Conservation (phyloP, 805 yeast species). For the Tetrapisispora taiwanensis region DNA sequence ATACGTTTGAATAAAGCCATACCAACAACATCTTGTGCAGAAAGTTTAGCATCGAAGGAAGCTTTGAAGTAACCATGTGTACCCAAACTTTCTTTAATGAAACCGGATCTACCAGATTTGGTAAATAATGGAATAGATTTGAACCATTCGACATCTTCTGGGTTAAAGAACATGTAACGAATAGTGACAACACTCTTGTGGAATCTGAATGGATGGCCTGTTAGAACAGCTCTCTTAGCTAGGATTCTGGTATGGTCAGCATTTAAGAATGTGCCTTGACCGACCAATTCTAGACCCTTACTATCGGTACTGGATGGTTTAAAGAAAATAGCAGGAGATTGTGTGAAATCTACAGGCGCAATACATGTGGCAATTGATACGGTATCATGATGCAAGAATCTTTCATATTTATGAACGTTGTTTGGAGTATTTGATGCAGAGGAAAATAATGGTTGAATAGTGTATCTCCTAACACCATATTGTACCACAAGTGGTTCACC, state of each 20-base stretch:
- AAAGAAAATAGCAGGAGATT: slow-evolving; percentile 77
- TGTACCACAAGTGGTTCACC: slow-evolving; percentile 74
- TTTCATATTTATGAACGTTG: slow-evolving; percentile 77
- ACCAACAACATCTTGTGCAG: slow-evolving; percentile 86
- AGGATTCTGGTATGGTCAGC: slow-evolving; percentile 75
- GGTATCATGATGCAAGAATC: slow-evolving; percentile 71
- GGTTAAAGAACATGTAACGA: slow-evolving; percentile 93
- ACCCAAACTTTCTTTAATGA: slow-evolving; percentile 90
- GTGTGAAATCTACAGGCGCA: slow-evolving; percentile 77
- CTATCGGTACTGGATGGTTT: slow-evolving; percentile 42
- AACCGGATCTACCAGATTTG: slow-evolving; percentile 86
- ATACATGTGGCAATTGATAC: slow-evolving; percentile 73
- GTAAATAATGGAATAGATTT: slow-evolving; percentile 89
- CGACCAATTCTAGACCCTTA: slow-evolving; percentile 54
- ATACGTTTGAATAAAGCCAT: slow-evolving; percentile 90
- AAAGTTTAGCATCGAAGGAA: slow-evolving; percentile 79
- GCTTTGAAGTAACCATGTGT: slow-evolving; percentile 98
- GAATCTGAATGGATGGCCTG: slow-evolving; percentile 92
- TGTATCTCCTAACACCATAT: slow-evolving; percentile 85
- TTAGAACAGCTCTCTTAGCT: slow-evolving; percentile 79
- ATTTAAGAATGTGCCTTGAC: slow-evolving; percentile 82
- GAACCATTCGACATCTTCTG: slow-evolving; percentile 81
- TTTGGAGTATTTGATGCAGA: slow-evolving; percentile 68
- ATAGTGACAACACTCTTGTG: slow-evolving; percentile 87
- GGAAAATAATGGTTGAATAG: slow-evolving; percentile 74